Percentiles rank a stretch among this genome's conserved stretches.
These are phyloP conservation scores for Boletellus sp. DNA, from an alignment of 768 basidiomycete species.

Conservation along the genomic window DNA sequence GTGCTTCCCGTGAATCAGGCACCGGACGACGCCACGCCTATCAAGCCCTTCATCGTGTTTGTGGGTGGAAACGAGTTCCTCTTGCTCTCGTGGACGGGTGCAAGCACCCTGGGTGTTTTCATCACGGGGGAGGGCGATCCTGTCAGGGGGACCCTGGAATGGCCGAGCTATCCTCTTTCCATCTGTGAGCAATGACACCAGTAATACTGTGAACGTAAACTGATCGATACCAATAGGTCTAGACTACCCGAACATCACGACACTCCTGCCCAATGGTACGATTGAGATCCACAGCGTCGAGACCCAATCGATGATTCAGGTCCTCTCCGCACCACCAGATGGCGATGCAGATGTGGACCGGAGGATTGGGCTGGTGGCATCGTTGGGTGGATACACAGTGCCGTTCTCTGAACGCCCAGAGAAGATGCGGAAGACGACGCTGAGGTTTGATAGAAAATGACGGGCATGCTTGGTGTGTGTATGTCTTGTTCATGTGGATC, in stretches of 20 bases:
- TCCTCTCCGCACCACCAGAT: slow-evolving; percentile 49
- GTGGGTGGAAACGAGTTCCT: slow-evolving; percentile 80
- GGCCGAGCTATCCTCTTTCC: slow-evolving; percentile 73
- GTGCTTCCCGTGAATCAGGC: slow-evolving; percentile 80
- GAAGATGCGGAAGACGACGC: slow-evolving; percentile 35
- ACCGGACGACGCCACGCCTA: slow-evolving; percentile 34
- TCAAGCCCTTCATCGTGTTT: slow-evolving; percentile 72
- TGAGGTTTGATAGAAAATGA: slow-evolving; percentile 26
- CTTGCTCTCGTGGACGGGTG: slow-evolving; percentile 80
- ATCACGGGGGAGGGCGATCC: slow-evolving; percentile 83
- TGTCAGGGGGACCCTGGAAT: slow-evolving; percentile 83
- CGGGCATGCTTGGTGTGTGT: slow-evolving; percentile 20
- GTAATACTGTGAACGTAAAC: not conserved
- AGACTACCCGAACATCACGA: slow-evolving; percentile 77
- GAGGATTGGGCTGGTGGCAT: slow-evolving; percentile 27
- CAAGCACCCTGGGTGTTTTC: slow-evolving; percentile 80
- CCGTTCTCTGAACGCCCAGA: slow-evolving; percentile 40
- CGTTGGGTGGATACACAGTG: slow-evolving; percentile 37
- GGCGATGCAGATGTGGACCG: slow-evolving; percentile 22
- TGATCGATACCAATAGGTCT: slow-evolving; percentile 46
- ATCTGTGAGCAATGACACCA: slow-evolving; percentile 54
- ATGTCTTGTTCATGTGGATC: slow-evolving; percentile 8
- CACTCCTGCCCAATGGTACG: slow-evolving; percentile 73
- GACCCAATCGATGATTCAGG: slow-evolving; percentile 68
- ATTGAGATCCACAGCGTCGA: slow-evolving; percentile 81